These are phyloP conservation scores for Epichloe baconii DNA, from an alignment of 2,329 filamentous ascomycete species.

Conservation along the genomic window DNA sequence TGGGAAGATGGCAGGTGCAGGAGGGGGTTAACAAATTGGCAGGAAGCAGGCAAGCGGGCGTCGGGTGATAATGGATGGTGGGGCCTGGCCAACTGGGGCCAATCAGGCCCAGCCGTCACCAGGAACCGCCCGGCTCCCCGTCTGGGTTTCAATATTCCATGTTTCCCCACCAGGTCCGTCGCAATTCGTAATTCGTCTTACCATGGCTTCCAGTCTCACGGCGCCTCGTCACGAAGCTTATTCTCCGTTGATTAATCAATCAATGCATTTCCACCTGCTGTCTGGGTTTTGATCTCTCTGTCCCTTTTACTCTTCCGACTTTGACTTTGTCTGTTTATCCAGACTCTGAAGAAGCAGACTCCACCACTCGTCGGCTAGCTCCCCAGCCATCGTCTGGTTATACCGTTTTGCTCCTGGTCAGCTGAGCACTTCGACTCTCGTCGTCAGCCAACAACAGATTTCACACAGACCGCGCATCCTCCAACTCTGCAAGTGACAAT, in stretches of 20 bases:
- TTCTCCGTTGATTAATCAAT: not conserved
- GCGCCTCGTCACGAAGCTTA: not conserved
- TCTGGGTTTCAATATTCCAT: too few relatives aligned
- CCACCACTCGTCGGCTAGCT: not conserved
- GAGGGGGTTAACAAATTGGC: too few relatives aligned
- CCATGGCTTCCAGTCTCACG: too few relatives aligned
- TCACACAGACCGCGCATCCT: not conserved
- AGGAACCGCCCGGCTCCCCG: too few relatives aligned
- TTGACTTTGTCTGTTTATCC: not conserved
- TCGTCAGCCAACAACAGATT: not conserved
- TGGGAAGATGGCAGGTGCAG: not conserved
- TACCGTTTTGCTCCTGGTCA: not conserved
- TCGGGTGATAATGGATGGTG: not conserved
- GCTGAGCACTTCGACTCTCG: constrained; percentile 1
- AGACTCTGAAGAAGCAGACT: not conserved
- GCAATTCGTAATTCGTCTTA: not conserved
- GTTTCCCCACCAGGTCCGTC: not conserved
- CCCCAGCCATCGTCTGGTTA: not conserved
- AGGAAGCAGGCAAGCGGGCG: too few relatives aligned
- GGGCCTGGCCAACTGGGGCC: not conserved
- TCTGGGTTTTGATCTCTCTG: not conserved
- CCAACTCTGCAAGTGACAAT: not conserved
- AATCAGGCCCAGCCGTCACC: too few relatives aligned
- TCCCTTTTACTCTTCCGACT: not conserved
- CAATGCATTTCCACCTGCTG: not conserved